Base-by-base conservation (phyloP, 2,329 filamentous ascomycete species). In the Aspergillus sclerotialis region DNA sequence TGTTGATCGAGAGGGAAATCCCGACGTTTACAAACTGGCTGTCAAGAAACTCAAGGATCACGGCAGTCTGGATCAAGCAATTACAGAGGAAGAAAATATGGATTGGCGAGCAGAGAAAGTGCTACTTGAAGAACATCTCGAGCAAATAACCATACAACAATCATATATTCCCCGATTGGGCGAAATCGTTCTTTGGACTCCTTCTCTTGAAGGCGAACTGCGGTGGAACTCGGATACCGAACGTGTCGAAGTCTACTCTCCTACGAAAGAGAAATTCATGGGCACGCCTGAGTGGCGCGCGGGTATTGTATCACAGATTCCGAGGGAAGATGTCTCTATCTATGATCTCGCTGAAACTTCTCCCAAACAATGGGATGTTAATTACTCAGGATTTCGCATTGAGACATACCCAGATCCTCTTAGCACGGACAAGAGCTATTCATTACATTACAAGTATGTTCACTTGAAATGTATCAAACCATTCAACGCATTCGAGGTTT, bases 391-490 rank as follows among this genome's bases (percentile, higher is more conserved):
- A 0, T 72, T 76, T 37, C 69, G 76, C 1, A 60, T 80, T 1
- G 76, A 80, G 44, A 73, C 72, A 0, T 53, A 78, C 9, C 67
- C 75, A 0, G 56, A 75, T 39, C 68, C 71, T 0, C 68, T 73
- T 41, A 58, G 62, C 11, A 41, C 55, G 1, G 62, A 73, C 43
- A 80, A 79, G 46, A 58, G 60, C 5, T 56, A 65, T 3, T 74
- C 71, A 0, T 66, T 70, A 36, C 70, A 72, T 37, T 70, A 75
- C 45, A 70, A 64, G 38, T 78, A 78, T 41, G 61, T 80, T 2
- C 65, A 67, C 0, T 41, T 78, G 3, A 65, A 70, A 29, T 65
- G 68, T 19, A 70, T 73, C 9, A 68, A 75, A 11, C 76, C 77
- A 0, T 70, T 80, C 18, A 55, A 62, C 9, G 60, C 72, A 12